phyloP scores from a whole-genome alignment of 176 grass and related monocot species.

The Chrysopogon serrulatus region DNA sequence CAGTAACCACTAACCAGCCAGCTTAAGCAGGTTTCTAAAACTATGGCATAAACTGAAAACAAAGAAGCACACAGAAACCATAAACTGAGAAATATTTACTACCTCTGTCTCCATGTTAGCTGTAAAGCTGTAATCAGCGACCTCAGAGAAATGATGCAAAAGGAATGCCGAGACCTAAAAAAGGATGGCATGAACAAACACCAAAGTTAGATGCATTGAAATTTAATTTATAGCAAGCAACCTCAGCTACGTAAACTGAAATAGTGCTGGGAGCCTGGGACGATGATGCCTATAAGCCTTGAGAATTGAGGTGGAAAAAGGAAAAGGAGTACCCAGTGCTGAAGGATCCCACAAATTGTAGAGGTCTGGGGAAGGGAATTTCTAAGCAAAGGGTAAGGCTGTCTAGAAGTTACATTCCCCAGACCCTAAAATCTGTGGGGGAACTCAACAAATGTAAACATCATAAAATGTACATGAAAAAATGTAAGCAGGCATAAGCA shows the following conservation, averaged over 20 bases:
- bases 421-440: background rate
- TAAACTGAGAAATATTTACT: constrained; percentile 26
- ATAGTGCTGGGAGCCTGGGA: background rate
- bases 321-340: background rate
- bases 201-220: background rate
- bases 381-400: background rate
- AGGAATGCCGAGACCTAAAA: constrained; percentile 85
- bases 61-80: background rate
- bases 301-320: background rate
- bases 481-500: background rate
- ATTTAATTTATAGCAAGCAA: constrained; percentile 7
- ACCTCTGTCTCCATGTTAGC: constrained; percentile 98
- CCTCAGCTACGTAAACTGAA: constrained; percentile 13
- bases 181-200: background rate
- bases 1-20: background rate
- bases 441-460: background rate
- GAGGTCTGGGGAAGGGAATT: background rate
- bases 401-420: background rate
- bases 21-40: constrained; percentile 18
- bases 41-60: background rate
- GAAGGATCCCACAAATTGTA: background rate
- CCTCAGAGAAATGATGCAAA: constrained; percentile 80
- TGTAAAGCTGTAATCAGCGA: constrained; percentile 86
- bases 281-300: background rate
- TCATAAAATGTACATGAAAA: background rate